phyloP scores from a whole-genome alignment of 2,329 filamentous ascomycete species.

The Dactylellina cionopaga region DNA sequence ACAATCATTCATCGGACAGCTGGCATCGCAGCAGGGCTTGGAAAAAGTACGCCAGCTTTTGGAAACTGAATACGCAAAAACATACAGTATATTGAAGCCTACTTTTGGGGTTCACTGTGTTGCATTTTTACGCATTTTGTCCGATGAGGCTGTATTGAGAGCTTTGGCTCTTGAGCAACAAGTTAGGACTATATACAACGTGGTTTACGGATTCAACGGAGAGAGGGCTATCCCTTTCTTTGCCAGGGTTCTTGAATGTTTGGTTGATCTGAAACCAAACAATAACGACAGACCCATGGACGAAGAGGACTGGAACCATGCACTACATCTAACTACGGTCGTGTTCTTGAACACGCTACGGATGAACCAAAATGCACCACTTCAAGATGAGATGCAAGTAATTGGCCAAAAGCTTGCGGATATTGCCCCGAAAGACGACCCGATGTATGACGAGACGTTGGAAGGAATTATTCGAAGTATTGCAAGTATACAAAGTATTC shows the following conservation, averaged over 20 bases:
- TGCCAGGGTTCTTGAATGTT: slow-evolving; percentile 13
- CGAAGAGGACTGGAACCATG: slow-evolving; percentile 10
- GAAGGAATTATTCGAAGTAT: neutral
- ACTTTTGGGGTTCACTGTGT: slow-evolving; percentile 54
- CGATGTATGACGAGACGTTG: neutral
- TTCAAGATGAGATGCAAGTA: slow-evolving; percentile 15
- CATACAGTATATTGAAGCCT: slow-evolving; percentile 29
- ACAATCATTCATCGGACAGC: slow-evolving; percentile 12
- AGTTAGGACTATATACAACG: slow-evolving; percentile 57
- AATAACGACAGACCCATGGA: slow-evolving; percentile 13
- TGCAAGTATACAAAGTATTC: slow-evolving; percentile 19
- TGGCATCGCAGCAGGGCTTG: slow-evolving; percentile 30
- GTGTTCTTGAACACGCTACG: slow-evolving; percentile 26
- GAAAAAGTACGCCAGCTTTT: slow-evolving; percentile 31
- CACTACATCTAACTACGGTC: slow-evolving; percentile 4
- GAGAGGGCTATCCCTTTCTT: slow-evolving; percentile 55
- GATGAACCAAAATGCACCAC: slow-evolving; percentile 36
- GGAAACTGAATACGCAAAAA: slow-evolving; percentile 24
- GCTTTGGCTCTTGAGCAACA: slow-evolving; percentile 56
- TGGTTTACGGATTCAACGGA: slow-evolving; percentile 56
- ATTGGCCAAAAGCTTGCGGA: slow-evolving; percentile 12
- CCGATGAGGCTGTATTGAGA: slow-evolving; percentile 54
- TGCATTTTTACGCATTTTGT: slow-evolving; percentile 55
- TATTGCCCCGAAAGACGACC: neutral
- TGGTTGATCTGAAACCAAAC: slow-evolving; percentile 10